Evolutionary conservation across 352 stramenopile species (phyloP).

Genomic region (Phytophthora meadii): DNA sequence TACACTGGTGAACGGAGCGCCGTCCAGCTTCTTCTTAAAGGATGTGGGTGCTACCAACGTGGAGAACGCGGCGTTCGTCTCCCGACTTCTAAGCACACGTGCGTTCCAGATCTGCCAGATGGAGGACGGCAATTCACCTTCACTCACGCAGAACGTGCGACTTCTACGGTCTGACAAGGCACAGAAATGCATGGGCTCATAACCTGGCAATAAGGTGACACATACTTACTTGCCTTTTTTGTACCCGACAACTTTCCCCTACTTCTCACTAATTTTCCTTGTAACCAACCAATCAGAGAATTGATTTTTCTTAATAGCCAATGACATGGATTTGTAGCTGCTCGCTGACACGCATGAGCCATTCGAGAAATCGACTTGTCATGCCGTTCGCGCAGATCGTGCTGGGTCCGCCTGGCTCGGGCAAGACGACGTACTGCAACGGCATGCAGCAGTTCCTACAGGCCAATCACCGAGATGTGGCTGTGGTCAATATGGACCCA

Average conservation of each 20-base stretch:
- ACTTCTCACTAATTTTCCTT: background rate
- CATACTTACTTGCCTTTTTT: background rate
- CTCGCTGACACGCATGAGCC: constrained; percentile 4
- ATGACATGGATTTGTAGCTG: background rate
- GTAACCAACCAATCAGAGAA: background rate
- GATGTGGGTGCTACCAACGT: constrained; percentile 73
- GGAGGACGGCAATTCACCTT: constrained; percentile 75
- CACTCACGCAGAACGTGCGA: constrained; percentile 86
- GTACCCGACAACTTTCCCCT: background rate
- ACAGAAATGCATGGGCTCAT: constrained; percentile 39
- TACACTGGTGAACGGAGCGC: constrained; percentile 37
- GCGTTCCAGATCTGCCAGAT: constrained; percentile 88
- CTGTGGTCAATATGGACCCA: constrained; percentile 98
- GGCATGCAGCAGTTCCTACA: constrained; percentile 96
- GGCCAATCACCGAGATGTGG: constrained; percentile 66
- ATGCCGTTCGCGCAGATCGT: constrained; percentile 87
- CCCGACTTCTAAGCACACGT: constrained; percentile 76
- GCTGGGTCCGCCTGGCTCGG: constrained; percentile 81
- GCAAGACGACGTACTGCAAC: constrained; percentile 99
- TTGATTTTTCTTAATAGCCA: background rate
- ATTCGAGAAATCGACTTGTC: constrained; percentile 1
- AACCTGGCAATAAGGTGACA: constrained; percentile 16
- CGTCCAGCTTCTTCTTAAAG: constrained; percentile 76
- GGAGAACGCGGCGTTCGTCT: constrained; percentile 70
- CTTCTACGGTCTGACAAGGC: constrained; percentile 63